Base-by-base conservation (phyloP, 2,329 filamentous ascomycete genomes). In the Herpotrichia juniperi region DNA sequence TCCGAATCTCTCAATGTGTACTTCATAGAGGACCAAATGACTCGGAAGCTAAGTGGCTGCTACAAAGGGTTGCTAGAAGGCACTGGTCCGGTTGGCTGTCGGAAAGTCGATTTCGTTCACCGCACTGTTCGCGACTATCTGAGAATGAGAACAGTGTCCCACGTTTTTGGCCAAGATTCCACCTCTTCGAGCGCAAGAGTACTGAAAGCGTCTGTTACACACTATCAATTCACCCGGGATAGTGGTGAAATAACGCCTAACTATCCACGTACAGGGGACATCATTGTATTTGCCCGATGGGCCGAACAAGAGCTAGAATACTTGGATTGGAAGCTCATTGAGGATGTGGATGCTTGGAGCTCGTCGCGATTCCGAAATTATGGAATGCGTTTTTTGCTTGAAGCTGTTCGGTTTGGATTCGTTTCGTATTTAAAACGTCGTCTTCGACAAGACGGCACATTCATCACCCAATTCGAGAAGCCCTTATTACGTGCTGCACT, bases 91-190 rank as follows among this genome's bases (percentile, higher is more conserved):
- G 42, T 28, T 11, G 40, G 42, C 9, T 9, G 6, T 10, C 11
- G 26, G 19, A 26, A 11, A 17, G 48, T 54, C 19, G 11, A 50
- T 34, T 54, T 54, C 22, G 25, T 54, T 10, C 51, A 54, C 24
- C 51, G 48, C 14, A 53, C 51, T 9, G 19, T 53, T 4, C 37
- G 32, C 31, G 51, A 53, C 26, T 53, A 32, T 22, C 35, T 53
- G 9, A 12, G 19, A 40, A 16, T 40, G 19, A 28, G 26, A 12
- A 28, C 26, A 7, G 26, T 28, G 26, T 12, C 7, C 7, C 26
- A 12, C 12, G 7, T 28, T 35, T 35, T 35, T n/a, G 8, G 7
- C 32, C 32, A 35, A 35, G 16, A n/a, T n/a, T 8, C 7, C 32
- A 6, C 12, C 26, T 7, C 7, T 7, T 28, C 26, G 26, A 28